Evolutionary conservation across 75 land plant species (phyloP).

Genomic region (Cupressus sempervirens): DNA sequence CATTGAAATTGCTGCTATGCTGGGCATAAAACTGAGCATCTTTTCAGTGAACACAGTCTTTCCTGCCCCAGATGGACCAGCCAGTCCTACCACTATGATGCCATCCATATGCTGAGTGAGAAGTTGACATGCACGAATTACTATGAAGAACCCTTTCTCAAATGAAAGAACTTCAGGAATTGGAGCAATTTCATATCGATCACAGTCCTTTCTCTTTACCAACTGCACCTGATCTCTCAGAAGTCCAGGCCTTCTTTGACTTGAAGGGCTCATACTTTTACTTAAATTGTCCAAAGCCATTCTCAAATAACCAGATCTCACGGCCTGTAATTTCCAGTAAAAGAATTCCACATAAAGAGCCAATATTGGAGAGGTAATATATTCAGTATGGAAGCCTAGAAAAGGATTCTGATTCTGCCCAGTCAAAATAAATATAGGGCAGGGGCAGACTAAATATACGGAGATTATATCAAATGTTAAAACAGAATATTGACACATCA

Average conservation of each 20-base stretch:
- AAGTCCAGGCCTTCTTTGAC: conserved; percentile 41
- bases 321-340: background rate
- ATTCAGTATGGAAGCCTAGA: background rate
- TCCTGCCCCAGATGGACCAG: conserved; percentile 93
- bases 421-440: background rate
- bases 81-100: conserved; percentile 69
- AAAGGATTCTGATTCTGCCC: background rate
- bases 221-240: conserved; percentile 77
- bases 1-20: conserved; percentile 78
- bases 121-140: conserved; percentile 83
- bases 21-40: conserved; percentile 80
- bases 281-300: conserved; percentile 14
- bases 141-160: conserved; percentile 84
- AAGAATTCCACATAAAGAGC: background rate
- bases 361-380: background rate
- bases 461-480: background rate
- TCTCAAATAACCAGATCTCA: background rate
- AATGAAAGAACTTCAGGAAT: conserved; percentile 74
- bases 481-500: background rate
- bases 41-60: conserved; percentile 90
- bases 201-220: conserved; percentile 63
- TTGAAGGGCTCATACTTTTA: conserved; percentile 9
- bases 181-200: conserved; percentile 76
- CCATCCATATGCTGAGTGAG: conserved; percentile 80
- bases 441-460: background rate